Conservation (phyloP, 2,329 filamentous ascomycete species). For the Cordyceps farinosa region DNA sequence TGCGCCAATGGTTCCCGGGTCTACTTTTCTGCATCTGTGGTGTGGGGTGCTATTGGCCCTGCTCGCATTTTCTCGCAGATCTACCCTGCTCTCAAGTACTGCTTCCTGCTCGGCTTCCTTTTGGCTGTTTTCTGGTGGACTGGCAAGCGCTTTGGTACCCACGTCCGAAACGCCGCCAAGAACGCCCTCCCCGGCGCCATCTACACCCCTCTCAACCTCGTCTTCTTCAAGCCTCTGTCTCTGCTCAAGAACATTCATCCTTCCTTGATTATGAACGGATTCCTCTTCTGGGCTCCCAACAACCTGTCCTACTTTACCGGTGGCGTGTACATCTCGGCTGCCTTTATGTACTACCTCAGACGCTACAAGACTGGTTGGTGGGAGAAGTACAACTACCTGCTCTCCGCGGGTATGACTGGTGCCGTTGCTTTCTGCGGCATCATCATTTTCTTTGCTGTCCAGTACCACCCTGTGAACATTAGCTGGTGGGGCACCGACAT, state of each 20-base stretch:
- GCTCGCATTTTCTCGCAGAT: slow-evolving; percentile 34
- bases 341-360: slow-evolving; percentile 43
- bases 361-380: slow-evolving; percentile 39
- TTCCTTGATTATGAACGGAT: slow-evolving; percentile 38
- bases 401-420: slow-evolving; percentile 38
- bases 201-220: slow-evolving; percentile 20
- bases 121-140: slow-evolving; percentile 44
- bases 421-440: slow-evolving; percentile 40
- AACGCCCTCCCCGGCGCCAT: slow-evolving; percentile 16
- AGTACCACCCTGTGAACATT: slow-evolving; percentile 34
- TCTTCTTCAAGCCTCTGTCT: slow-evolving; percentile 25
- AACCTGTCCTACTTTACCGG: slow-evolving; percentile 42
- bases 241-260: slow-evolving; percentile 39
- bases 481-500: slow-evolving; percentile 42
- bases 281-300: slow-evolving; percentile 41
- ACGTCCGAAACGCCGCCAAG: slow-evolving; percentile 16
- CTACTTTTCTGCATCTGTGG: slow-evolving; percentile 33
- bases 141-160: slow-evolving; percentile 61
- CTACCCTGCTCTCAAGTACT: slow-evolving; percentile 20
- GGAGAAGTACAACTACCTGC: slow-evolving; percentile 45
- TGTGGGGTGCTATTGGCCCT: slow-evolving; percentile 29
- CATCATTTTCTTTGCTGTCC: slow-evolving; percentile 41
- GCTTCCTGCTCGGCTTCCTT: slow-evolving; percentile 19
- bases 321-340: slow-evolving; percentile 37
- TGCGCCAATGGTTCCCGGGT: slow-evolving; percentile 31